Evolutionary conservation across 2,329 filamentous ascomycete species (phyloP).

Genomic region (Aspergillus pseudoterreus): DNA sequence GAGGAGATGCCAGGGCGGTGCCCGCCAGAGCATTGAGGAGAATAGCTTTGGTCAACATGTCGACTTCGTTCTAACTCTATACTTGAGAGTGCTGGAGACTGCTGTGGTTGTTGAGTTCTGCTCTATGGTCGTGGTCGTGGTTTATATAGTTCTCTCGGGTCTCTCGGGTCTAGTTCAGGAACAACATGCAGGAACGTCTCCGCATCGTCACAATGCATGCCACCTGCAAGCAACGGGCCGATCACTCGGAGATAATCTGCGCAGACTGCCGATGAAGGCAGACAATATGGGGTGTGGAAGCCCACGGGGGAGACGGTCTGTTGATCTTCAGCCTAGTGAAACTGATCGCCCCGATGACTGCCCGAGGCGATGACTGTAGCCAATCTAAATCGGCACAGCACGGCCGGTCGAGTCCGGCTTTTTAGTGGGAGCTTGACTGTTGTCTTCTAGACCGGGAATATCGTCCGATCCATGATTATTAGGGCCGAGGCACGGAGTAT

Average conservation of each 20-base stretch:
- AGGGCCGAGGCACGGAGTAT: no score
- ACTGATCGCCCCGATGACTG: conserved; percentile 12
- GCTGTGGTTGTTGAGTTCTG: not conserved
- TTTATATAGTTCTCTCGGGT: not conserved
- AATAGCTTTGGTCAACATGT: conserved; percentile 2
- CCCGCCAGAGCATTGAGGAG: conserved; percentile 3
- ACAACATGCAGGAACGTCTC: not conserved
- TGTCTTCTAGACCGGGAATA: not conserved
- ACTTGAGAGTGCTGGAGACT: not conserved
- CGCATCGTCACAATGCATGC: conserved; percentile 1
- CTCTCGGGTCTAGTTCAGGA: not conserved
- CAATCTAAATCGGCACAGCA: not conserved
- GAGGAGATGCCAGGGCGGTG: conserved; percentile 4
- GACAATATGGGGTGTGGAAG: no score
- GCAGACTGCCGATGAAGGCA: not conserved
- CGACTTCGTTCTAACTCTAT: not conserved
- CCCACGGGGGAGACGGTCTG: not conserved
- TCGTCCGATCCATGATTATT: no score
- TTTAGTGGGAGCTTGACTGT: not conserved
- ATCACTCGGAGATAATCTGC: conserved; percentile 7
- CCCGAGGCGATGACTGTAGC: not conserved
- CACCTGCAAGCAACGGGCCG: conserved; percentile 7
- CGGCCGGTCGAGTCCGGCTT: not conserved
- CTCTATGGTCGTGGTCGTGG: not conserved
- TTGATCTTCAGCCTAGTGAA: not conserved